Conservation (phyloP, 2,329 filamentous ascomycete genomes). For the Magnaporthiopsis poae region DNA sequence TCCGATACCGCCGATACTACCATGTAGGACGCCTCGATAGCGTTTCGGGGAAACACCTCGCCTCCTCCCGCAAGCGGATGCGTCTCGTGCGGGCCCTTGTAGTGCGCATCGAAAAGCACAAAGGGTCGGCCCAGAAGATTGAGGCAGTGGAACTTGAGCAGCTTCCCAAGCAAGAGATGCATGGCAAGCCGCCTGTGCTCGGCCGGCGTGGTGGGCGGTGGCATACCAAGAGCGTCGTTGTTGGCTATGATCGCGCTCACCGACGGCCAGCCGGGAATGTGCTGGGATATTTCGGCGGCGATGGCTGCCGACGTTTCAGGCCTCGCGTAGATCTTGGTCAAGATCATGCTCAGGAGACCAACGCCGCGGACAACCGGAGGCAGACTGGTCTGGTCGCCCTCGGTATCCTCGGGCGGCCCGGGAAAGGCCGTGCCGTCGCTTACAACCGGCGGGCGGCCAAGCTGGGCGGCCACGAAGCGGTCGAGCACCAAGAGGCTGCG, state of each 20-base stretch:
- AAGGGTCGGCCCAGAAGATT: conserved; percentile 56
- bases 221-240: not conserved
- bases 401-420: conserved; percentile 26
- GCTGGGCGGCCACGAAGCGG: conserved; percentile 50
- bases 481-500: conserved; percentile 56
- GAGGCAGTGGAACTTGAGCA: conserved; percentile 53
- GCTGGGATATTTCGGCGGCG: conserved; percentile 46
- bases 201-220: conserved; percentile 1
- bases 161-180: conserved; percentile 51
- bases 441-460: conserved; percentile 54
- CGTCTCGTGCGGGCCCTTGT: conserved; percentile 19
- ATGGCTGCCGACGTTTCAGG: conserved; percentile 47
- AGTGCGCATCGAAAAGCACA: conserved; percentile 47
- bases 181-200: conserved; percentile 25
- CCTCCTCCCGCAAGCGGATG: conserved; percentile 19
- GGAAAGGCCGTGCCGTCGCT: conserved; percentile 48
- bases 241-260: conserved; percentile 1
- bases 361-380: conserved; percentile 49
- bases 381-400: conserved; percentile 23
- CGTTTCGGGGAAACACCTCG: conserved; percentile 2
- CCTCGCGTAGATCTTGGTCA: conserved; percentile 51
- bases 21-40: conserved; percentile 37
- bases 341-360: conserved; percentile 46
- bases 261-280: conserved; percentile 28
- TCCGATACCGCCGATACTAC: conserved; percentile 37